These are phyloP conservation scores for Kwoniella mangroviensis DNA, from an alignment of 768 basidiomycete genomes.

Conservation along the genomic window DNA sequence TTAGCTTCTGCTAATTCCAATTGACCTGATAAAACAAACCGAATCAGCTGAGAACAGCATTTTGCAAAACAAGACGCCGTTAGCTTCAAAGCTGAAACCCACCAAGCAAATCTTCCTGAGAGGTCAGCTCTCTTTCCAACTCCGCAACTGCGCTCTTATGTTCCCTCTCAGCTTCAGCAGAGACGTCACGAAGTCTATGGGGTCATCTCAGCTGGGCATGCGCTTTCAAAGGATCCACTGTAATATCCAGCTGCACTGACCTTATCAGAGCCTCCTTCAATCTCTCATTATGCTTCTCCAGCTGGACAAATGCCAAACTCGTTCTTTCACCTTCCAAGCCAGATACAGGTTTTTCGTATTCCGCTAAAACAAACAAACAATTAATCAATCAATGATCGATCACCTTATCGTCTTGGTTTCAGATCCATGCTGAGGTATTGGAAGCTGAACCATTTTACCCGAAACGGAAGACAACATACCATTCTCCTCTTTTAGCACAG, in stretches of 20 bases:
- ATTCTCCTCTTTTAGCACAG: conserved; percentile 69
- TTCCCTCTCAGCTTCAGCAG: conserved; percentile 84
- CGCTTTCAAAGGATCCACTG: no score
- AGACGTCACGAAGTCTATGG: conserved; percentile 79
- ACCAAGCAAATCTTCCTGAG: conserved; percentile 81
- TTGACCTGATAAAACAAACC: conserved; percentile 63
- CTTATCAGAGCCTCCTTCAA: conserved; percentile 90
- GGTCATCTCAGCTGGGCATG: neutral
- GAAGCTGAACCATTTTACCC: neutral
- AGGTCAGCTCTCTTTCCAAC: conserved; percentile 84
- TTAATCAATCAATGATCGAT: conserved; percentile 5
- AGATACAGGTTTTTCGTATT: conserved; percentile 54
- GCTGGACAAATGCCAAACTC: conserved; percentile 68
- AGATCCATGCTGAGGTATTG: neutral
- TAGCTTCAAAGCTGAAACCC: conserved; percentile 26
- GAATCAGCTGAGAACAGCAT: conserved; percentile 25
- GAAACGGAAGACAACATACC: conserved; percentile 50
- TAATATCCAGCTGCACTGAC: conserved; percentile 58
- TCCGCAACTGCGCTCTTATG: conserved; percentile 78
- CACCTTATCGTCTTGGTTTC: conserved; percentile 21
- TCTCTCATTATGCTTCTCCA: conserved; percentile 95
- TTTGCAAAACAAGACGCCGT: no score
- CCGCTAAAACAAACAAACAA: conserved; percentile 31
- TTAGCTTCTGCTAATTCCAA: conserved; percentile 79
- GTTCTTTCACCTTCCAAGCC: conserved; percentile 61